phyloP scores from a whole-genome alignment of 1,284 basidiomycete species.

The Cryptococcus sp. region DNA sequence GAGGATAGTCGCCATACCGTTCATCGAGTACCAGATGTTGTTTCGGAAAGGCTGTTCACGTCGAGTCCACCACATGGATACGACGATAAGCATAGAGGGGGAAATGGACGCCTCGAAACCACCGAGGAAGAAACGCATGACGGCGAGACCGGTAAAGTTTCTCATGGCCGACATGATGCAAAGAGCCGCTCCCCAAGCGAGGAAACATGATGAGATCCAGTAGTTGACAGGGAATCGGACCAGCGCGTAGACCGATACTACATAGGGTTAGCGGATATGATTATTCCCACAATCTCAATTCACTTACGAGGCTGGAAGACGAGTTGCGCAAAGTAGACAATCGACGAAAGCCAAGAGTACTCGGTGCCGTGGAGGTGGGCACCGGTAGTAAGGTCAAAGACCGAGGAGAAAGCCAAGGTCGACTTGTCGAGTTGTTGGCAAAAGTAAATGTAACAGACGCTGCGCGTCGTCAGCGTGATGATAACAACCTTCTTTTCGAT shows the following conservation, averaged over 20 bases:
- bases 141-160: constrained; percentile 26
- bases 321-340: constrained; percentile 43
- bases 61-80: constrained; percentile 43
- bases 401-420: constrained; percentile 29
- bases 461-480: not conserved
- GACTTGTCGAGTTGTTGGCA: constrained; percentile 41
- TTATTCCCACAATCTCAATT: not conserved
- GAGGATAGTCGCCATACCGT: constrained; percentile 31
- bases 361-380: constrained; percentile 27
- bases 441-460: constrained; percentile 24
- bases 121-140: constrained; percentile 35
- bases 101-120: constrained; percentile 32
- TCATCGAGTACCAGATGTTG: constrained; percentile 32
- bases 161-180: constrained; percentile 27
- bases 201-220: constrained; percentile 34
- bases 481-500: not conserved
- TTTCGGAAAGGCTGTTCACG: constrained; percentile 35
- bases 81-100: constrained; percentile 28
- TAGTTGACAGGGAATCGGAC: constrained; percentile 35
- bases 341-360: constrained; percentile 36
- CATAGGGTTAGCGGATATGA: not conserved
- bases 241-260: constrained; percentile 32
- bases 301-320: constrained; percentile 37
- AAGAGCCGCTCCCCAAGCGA: constrained; percentile 26
- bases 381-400: constrained; percentile 28